Evolutionary conservation across 768 basidiomycete genomes (phyloP), one percentile per base, ranked within the genome.

Genomic region (Podaxis sp.): DNA sequence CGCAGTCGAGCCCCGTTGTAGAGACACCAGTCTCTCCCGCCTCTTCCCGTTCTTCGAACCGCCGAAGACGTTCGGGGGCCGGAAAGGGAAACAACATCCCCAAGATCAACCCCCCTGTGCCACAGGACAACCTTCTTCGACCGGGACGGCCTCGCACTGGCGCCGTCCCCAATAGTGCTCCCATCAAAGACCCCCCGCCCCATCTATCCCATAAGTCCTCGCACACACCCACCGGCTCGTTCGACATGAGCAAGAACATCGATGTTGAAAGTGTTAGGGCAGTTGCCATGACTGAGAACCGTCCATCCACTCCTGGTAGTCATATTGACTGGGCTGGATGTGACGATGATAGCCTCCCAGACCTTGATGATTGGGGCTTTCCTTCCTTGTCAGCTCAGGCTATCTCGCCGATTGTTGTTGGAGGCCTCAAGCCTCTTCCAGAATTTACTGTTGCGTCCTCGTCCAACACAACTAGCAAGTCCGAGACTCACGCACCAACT

Each of bases 311-410:
- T 1, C 89, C 89, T 13, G 88, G 86, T 36, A 89, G 85, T 61
- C 90, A 93, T 64, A 88, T 93, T 61, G 91, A 93, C 72, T 94
- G 92, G 92, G 92, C 92, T 44, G 88, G 88, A 37, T 90, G 93
- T 65, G 91, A 94, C 59, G 91, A 93, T 63, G 88, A 89, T 67
- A 86, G 82, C 63, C 76, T 94, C 1, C 91, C 92, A 4, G 90
- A 91, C 72, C 78, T 94, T 27, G 84, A 93, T 69, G 92, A 94
- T 68, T 94, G 92, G 92, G 90, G 87, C 18, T 82, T 91, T 48
- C 71, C 73, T 47, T 61, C 64, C 21, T 32, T 67, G 4, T 61
- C 60, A 48, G 78, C 57, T 35, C 61, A 79, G 48, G 72, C 76
- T 57, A 88, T 89, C 50, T 89, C 89, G 2, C 88, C 89, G 1